Conservation (phyloP, 1,284 basidiomycete genomes). For the Clitocybe nebularis region DNA sequence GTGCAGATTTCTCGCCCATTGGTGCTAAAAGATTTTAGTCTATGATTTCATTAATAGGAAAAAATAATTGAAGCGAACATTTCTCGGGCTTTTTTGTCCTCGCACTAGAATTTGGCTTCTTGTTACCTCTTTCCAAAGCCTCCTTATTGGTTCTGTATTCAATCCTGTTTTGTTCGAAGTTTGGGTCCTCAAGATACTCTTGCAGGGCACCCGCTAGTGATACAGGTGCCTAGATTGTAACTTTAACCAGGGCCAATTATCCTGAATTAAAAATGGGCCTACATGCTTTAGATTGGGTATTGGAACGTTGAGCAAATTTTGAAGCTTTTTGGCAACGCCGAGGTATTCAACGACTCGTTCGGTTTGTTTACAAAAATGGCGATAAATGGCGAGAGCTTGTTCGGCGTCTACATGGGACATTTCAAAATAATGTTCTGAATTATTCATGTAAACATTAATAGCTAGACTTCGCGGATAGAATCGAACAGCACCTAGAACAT, state of each 20-base stretch:
- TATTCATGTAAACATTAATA: conserved; percentile 15
- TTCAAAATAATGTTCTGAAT: conserved; percentile 95
- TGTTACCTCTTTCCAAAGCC: conserved; percentile 50
- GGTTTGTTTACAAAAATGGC: conserved; percentile 92
- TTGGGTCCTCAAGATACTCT: conserved; percentile 94
- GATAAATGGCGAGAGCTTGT: conserved; percentile 86
- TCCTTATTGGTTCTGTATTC: conserved; percentile 89
- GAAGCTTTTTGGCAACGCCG: conserved; percentile 87
- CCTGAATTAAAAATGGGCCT: conserved; percentile 24
- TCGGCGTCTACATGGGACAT: conserved; percentile 94
- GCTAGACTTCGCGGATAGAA: not conserved
- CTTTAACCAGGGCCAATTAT: not conserved
- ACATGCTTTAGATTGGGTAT: conserved; percentile 95
- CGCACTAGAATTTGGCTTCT: conserved; percentile 17
- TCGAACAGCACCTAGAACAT: conserved; percentile 70
- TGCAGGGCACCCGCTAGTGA: conserved; percentile 90
- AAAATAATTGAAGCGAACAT: conserved; percentile 10
- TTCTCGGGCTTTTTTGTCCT: conserved; percentile 20
- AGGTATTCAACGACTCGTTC: conserved; percentile 94
- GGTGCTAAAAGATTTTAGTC: conserved; percentile 1
- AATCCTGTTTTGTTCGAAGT: conserved; percentile 91
- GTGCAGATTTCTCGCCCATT: conserved; percentile 6
- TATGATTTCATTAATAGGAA: conserved; percentile 1
- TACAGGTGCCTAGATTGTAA: conserved; percentile 72
- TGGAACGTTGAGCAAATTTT: conserved; percentile 89